These are phyloP conservation scores for Tuctoria greenei DNA, from an alignment of 176 grass and related monocot species.

Conservation along the genomic window DNA sequence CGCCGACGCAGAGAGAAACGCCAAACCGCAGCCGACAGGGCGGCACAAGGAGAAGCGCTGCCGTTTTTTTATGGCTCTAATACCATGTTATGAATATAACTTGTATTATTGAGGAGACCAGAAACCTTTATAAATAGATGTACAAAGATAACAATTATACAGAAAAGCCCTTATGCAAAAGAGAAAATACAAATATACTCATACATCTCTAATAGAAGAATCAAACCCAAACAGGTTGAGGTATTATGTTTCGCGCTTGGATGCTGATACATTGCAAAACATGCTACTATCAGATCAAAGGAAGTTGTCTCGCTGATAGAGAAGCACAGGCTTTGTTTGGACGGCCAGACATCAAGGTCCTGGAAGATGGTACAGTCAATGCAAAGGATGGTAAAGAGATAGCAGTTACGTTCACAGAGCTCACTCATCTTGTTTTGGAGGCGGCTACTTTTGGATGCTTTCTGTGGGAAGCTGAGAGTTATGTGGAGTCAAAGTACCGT, in stretches of 20 bases:
- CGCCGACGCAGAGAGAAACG: no score
- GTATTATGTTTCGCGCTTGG: slow-evolving; percentile 77
- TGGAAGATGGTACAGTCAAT: slow-evolving; percentile 72
- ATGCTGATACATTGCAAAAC: slow-evolving; percentile 74
- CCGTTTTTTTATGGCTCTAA: no score
- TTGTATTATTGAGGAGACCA: no score
- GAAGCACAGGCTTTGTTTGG: slow-evolving; percentile 92
- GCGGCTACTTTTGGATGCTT: slow-evolving; percentile 85
- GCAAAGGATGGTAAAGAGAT: slow-evolving; percentile 71
- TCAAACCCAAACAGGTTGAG: slow-evolving; percentile 66
- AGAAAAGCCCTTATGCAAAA: no score
- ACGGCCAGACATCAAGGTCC: slow-evolving; percentile 74
- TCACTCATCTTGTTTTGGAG: slow-evolving; percentile 80
- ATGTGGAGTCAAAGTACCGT: slow-evolving; percentile 92
- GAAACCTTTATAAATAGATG: no score
- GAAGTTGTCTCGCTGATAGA: slow-evolving; percentile 82
- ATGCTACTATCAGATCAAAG: slow-evolving; percentile 90
- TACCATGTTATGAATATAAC: no score
- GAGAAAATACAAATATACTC: no score
- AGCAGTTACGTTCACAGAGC: slow-evolving; percentile 67
- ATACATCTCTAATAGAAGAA: no score
- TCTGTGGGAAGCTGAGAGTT: slow-evolving; percentile 87
- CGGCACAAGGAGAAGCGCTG: no score
- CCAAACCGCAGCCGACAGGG: no score
- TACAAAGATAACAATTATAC: no score